Conservation (phyloP, 192 early-diverging fungal genomes). For the Lunasporangiospora selenospora region DNA sequence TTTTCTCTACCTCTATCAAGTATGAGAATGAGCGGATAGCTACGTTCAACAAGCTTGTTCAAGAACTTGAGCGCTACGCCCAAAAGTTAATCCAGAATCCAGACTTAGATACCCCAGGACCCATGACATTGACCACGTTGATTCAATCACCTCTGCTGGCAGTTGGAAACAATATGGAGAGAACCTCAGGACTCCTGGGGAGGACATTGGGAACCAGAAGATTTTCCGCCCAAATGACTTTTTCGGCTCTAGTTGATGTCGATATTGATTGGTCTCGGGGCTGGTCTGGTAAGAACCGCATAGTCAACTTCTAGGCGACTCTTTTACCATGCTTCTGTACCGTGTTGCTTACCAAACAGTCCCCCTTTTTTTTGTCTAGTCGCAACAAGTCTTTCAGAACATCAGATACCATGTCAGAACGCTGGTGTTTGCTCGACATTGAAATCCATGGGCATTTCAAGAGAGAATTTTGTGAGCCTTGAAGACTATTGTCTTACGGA, state of each 20-base stretch:
- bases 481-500: no score
- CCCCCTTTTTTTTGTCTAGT: neutral
- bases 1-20: no score
- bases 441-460: neutral
- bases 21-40: slow-evolving; percentile 20
- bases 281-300: slow-evolving; percentile 35
- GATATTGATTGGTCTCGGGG: slow-evolving; percentile 20
- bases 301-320: no score
- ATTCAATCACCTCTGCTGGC: slow-evolving; percentile 1
- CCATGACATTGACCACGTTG: neutral
- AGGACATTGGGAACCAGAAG: neutral
- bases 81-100: neutral
- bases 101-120: neutral
- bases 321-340: no score
- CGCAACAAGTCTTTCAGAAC: no score
- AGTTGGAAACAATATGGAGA: no score
- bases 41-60: slow-evolving; percentile 6
- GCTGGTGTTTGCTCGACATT: neutral
- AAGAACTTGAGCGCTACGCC: slow-evolving; percentile 11
- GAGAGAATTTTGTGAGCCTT: slow-evolving; percentile 1
- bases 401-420: no score
- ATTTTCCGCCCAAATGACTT: neutral
- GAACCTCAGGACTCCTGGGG: no score
- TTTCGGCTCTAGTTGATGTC: neutral
- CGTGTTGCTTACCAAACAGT: no score